Conservation (phyloP, 192 early-diverging fungal species). For the Rhizophlyctis rosea region DNA sequence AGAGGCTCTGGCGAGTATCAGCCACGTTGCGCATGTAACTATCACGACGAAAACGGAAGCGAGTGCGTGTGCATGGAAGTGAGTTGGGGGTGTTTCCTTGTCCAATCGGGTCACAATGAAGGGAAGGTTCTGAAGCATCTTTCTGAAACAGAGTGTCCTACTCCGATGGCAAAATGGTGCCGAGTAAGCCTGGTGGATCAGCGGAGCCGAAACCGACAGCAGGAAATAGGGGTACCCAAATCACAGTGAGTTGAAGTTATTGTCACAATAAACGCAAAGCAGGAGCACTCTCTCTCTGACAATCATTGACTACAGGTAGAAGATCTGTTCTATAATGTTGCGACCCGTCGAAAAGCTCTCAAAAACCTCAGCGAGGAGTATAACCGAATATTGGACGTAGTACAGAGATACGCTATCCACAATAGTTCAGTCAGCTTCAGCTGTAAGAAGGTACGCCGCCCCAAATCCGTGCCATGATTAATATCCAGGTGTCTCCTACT, state of each 20-base stretch:
- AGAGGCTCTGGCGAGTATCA: conserved; percentile 95
- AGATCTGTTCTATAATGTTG: conserved; percentile 93
- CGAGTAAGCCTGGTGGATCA: conserved; percentile 66
- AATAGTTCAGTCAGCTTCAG: conserved; percentile 79
- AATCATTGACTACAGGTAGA: conserved; percentile 65
- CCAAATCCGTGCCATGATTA: conserved; percentile 1
- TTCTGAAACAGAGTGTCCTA: conserved; percentile 71
- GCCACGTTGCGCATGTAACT: conserved; percentile 89
- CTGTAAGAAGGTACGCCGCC: conserved; percentile 74
- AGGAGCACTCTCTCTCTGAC: neutral
- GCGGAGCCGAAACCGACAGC: conserved; percentile 89
- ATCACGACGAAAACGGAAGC: conserved; percentile 51
- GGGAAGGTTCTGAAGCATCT: neutral
- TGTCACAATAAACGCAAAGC: conserved; percentile 8
- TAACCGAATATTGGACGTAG: conserved; percentile 82
- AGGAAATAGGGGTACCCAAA: conserved; percentile 92
- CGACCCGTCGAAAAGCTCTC: conserved; percentile 79
- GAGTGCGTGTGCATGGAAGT: conserved; percentile 51
- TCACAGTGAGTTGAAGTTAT: conserved; percentile 56
- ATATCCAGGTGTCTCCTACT: neutral
- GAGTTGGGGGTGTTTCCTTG: neutral
- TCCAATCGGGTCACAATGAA: no score
- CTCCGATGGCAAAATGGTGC: conserved; percentile 80
- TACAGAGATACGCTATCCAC: conserved; percentile 91
- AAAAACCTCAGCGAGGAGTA: conserved; percentile 88